Conservation (phyloP, 2,329 filamentous ascomycete species). For the Cladobotryum mycophilum region DNA sequence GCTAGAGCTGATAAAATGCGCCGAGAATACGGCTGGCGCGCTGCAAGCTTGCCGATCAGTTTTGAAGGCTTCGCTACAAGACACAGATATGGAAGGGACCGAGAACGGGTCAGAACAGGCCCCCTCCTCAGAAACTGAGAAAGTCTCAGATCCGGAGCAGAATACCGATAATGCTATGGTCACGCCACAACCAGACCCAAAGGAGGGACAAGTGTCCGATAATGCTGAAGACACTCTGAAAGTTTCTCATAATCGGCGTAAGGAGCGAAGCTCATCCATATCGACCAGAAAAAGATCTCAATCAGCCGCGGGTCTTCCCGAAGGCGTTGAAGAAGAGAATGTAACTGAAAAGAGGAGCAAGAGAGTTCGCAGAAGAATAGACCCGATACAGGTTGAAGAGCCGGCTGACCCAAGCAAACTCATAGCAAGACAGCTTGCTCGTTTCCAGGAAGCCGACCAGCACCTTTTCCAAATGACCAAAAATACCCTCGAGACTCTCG, state of each 20-base stretch:
- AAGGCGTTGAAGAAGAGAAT: conserved; percentile 51
- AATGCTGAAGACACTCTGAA: conserved; percentile 21
- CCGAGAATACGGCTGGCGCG: conserved; percentile 23
- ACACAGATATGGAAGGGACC: conserved; percentile 19
- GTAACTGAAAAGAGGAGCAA: conserved; percentile 58
- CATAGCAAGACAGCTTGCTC: conserved; percentile 49
- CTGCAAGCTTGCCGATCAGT: conserved; percentile 25
- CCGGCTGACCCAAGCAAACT: conserved; percentile 45
- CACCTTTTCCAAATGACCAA: conserved; percentile 50
- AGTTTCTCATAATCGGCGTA: conserved; percentile 23
- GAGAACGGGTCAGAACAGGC: conserved; percentile 10
- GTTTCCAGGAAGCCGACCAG: conserved; percentile 50
- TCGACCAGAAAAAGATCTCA: conserved; percentile 55
- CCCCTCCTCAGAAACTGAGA: conserved; percentile 5
- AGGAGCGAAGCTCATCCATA: conserved; percentile 32
- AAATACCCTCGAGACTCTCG: conserved; percentile 49
- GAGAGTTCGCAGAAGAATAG: conserved; percentile 47
- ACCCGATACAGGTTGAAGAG: conserved; percentile 50
- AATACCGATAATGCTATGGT: conserved; percentile 4
- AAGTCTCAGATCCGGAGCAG: not conserved
- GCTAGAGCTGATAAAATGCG: conserved; percentile 26
- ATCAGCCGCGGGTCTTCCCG: conserved; percentile 52
- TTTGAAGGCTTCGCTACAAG: conserved; percentile 19
- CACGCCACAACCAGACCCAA: conserved; percentile 10
- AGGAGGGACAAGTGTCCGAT: conserved; percentile 20